phyloP scores from a whole-genome alignment of 2,329 filamentous ascomycete genomes.

The Trichoderma atroviride region DNA sequence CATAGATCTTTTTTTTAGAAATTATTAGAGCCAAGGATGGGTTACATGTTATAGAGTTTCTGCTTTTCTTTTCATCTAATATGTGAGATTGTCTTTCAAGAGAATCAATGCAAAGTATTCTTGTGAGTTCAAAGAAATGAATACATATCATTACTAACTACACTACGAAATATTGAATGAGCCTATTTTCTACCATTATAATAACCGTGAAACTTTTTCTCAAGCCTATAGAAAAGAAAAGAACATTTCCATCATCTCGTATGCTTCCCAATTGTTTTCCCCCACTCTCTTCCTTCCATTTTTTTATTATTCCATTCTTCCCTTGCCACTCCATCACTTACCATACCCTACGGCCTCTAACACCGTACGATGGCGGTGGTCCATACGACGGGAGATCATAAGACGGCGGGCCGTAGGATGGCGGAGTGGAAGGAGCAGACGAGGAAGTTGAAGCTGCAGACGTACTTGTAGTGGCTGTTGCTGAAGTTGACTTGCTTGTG shows the following conservation, averaged over 20 bases:
- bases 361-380: conserved; percentile 26
- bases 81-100: not conserved
- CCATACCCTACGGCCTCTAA: conserved; percentile 28
- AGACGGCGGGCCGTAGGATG: conserved; percentile 31
- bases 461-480: not conserved
- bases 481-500: not conserved
- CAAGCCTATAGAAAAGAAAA: not conserved
- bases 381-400: conserved; percentile 34
- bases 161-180: not conserved
- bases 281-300: not conserved
- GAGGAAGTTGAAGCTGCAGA: conserved; percentile 4
- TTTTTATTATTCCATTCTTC: not conserved
- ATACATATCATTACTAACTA: not conserved
- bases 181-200: not conserved
- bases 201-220: not conserved
- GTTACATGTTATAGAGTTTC: not conserved
- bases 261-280: not conserved
- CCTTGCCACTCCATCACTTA: not conserved
- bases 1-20: conserved; percentile 18
- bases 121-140: not conserved
- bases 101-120: not conserved
- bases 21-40: conserved; percentile 7
- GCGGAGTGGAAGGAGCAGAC: conserved; percentile 8
- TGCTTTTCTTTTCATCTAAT: not conserved
- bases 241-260: not conserved